phyloP scores from a whole-genome alignment of 305 asterid genomes.

The Fraxinus latifolia region DNA sequence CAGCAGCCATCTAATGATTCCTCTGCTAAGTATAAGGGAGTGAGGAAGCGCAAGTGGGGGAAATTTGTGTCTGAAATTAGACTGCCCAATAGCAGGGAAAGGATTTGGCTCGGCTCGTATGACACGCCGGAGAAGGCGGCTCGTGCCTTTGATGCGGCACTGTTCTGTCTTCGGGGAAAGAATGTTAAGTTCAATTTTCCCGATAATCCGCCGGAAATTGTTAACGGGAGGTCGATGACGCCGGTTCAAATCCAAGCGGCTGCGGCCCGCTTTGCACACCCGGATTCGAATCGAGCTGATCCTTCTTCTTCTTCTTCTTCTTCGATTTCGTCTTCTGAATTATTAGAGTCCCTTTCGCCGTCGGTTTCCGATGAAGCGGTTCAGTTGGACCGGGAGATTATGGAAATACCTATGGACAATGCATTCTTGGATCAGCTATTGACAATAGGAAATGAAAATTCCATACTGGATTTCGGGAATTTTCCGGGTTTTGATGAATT shows the following conservation, averaged over 20 bases:
- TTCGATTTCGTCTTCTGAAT: conserved; percentile 20
- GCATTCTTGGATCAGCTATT: neutral
- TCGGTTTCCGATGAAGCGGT: conserved; percentile 28
- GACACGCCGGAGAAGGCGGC: conserved; percentile 67
- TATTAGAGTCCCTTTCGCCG: conserved; percentile 31
- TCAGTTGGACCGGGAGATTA: neutral
- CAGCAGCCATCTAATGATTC: neutral
- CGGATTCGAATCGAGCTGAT: neutral
- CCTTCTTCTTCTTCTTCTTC: conserved; percentile 24
- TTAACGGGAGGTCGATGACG: conserved; percentile 30
- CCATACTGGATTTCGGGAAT: conserved; percentile 30
- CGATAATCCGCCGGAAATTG: conserved; percentile 38
- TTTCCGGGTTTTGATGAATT: conserved; percentile 40
- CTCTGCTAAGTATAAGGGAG: conserved; percentile 51
- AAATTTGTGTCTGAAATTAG: conserved; percentile 63
- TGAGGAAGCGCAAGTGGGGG: conserved; percentile 64
- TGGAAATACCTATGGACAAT: neutral
- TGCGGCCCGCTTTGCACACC: conserved; percentile 40
- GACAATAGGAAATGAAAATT: conserved; percentile 12
- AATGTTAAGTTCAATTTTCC: conserved; percentile 52
- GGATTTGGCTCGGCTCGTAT: conserved; percentile 63
- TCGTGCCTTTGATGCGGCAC: conserved; percentile 62
- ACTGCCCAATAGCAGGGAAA: conserved; percentile 58
- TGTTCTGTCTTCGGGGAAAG: conserved; percentile 54
- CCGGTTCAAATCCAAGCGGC: conserved; percentile 49